Percentiles rank a stretch among this genome's conserved stretches.
phyloP scores from a whole-genome alignment of 192 early-diverging fungal genomes.

The Funneliformis geosporum region DNA sequence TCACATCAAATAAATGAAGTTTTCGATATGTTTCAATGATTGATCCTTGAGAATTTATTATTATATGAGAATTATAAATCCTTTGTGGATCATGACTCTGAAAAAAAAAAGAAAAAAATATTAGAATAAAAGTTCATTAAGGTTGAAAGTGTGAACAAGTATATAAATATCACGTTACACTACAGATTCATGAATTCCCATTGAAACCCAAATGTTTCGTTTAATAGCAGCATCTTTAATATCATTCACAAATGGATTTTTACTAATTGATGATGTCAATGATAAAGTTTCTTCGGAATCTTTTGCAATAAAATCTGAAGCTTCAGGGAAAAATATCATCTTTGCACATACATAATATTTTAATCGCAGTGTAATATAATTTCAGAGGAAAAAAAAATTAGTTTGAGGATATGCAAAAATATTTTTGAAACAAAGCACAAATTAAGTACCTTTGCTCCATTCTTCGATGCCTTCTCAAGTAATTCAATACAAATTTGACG shows the following conservation, averaged over 20 bases:
- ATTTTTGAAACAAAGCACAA: background rate
- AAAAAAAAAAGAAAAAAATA: background rate
- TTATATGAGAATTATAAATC: constrained; percentile 70
- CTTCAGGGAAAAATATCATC: constrained; percentile 83
- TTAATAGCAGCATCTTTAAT: constrained; percentile 61
- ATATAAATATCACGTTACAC: background rate
- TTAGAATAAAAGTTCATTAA: background rate
- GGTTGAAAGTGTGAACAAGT: background rate
- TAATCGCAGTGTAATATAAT: background rate
- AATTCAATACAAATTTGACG: constrained; percentile 60
- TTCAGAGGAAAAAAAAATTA: background rate
- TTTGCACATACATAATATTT: constrained; percentile 21
- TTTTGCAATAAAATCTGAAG: constrained; percentile 78
- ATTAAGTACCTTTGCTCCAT: constrained; percentile 54
- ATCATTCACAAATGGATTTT: constrained; percentile 56
- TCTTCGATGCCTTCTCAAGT: constrained; percentile 56
- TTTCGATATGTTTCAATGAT: constrained; percentile 67
- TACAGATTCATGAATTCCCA: constrained; percentile 78
- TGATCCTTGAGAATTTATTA: constrained; percentile 61
- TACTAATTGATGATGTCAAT: constrained; percentile 53
- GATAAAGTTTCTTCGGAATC: constrained; percentile 48
- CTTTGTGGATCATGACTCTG: constrained; percentile 35
- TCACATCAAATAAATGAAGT: constrained; percentile 81
- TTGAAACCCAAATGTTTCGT: constrained; percentile 66
- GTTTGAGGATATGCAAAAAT: background rate